Evolutionary conservation across 179 eudicot genomes (phyloP).

Genomic region (Gypsophila paniculata): DNA sequence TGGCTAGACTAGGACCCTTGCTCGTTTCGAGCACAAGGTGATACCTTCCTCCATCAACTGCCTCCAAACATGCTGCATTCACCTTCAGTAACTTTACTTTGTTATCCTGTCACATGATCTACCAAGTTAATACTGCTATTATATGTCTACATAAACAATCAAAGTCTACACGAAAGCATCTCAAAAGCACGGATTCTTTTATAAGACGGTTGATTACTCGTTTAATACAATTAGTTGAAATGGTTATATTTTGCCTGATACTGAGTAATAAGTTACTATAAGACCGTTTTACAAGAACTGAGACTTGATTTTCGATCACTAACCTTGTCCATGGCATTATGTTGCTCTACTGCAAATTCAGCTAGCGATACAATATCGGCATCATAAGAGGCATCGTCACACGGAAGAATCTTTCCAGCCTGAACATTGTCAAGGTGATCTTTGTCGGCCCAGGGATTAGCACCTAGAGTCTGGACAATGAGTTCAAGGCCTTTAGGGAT

Average conservation of each 20-base stretch:
- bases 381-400: conserved; percentile 25
- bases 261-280: background rate
- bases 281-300: no score
- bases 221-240: background rate
- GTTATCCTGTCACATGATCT: conserved; percentile 6
- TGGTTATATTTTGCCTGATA: no score
- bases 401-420: conserved; percentile 4
- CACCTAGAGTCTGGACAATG: conserved; percentile 22
- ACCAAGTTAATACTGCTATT: background rate
- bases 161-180: background rate
- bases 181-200: background rate
- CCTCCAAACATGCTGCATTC: conserved; percentile 27
- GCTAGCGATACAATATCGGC: conserved; percentile 24
- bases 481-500: conserved; percentile 25
- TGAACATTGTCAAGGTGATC: background rate
- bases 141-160: background rate
- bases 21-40: conserved; percentile 23
- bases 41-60: conserved; percentile 28
- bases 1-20: background rate
- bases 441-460: conserved; percentile 26
- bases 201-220: background rate
- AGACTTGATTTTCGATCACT: background rate
- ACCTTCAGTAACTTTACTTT: conserved; percentile 7
- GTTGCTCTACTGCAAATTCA: conserved; percentile 30
- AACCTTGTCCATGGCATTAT: conserved; percentile 25